Conservation (phyloP, 1,139 yeast genomes). For the Debaryomyces coudertii region DNA sequence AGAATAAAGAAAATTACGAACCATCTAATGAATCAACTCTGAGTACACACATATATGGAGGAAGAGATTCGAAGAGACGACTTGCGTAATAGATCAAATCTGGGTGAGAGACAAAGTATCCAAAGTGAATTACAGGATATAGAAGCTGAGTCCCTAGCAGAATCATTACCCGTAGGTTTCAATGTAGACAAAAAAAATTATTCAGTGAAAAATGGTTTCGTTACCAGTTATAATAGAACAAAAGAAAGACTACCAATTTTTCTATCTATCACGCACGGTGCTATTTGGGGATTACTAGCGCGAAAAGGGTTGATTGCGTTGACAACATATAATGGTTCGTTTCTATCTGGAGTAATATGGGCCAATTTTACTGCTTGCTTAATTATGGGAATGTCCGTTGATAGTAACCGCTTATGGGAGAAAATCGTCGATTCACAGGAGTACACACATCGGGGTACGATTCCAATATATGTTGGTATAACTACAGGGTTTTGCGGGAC, state of each 20-base stretch:
- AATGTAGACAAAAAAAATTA: conserved; percentile 14
- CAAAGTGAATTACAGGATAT: conserved; percentile 7
- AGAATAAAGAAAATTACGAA: not conserved
- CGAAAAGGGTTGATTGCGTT: conserved; percentile 38
- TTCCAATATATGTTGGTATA: conserved; percentile 61
- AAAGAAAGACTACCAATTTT: conserved; percentile 1
- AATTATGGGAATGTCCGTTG: conserved; percentile 61
- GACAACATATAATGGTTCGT: conserved; percentile 40
- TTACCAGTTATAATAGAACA: not conserved
- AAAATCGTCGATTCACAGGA: conserved; percentile 17
- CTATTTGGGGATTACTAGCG: conserved; percentile 48
- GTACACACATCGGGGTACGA: conserved; percentile 36
- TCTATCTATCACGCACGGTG: conserved; percentile 31
- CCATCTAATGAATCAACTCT: not conserved
- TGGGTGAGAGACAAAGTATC: not conserved
- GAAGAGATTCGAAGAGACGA: not conserved
- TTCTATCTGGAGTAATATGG: conserved; percentile 70
- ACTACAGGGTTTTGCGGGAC: conserved; percentile 87
- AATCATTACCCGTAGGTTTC: conserved; percentile 34
- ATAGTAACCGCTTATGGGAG: conserved; percentile 33
- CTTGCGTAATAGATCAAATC: not conserved
- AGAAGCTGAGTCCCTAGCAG: conserved; percentile 27
- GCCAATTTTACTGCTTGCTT: conserved; percentile 80
- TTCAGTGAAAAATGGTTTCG: not conserved
- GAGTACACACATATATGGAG: not conserved